Base-by-base conservation (phyloP, 2,329 filamentous ascomycete genomes). In the Myriangium duriaei region DNA sequence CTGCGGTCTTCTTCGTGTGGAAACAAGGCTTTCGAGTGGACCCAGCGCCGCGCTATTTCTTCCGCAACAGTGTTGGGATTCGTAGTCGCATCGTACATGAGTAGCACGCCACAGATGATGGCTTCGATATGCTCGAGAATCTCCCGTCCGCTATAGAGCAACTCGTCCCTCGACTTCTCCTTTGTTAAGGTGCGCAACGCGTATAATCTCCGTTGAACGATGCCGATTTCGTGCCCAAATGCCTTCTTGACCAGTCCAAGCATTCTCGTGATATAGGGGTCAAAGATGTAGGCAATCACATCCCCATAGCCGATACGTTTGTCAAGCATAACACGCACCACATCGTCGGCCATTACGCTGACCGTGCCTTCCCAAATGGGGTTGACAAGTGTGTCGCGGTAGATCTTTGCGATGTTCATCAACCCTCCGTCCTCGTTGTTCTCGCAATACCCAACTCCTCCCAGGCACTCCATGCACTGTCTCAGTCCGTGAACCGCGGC, bases 331-430 rank as follows among this genome's bases (percentile, higher is more conserved):
- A 67, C 61, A 0, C 67, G 54, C 17, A 69, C 56, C 4, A 67
- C 54, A 45, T 72, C 68, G 28, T 64, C 64, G 4, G 73, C 72
- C 39, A 85, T 63, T 4, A 85, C 76, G 48, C 82, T 78, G 0
- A 78, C 81, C 0, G 80, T 84, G 1, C 79, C 77, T 54, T 81
- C 78, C 76, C 77, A 81, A 34, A 84, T 82, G 11, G 71, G 67
- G 35, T 73, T 59, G 2, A 82, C 79, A 5, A 64, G 59, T 2
- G 68, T 72, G 47, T 84, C 79, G 5, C 81, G 69, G 48, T 75
- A 74, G 1, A 83, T 60, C 5, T 76, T 67, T 0, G 78, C 69
- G 3, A 84, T 59, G 49, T 84, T 85, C 41, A 81, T 61, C 7
- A 26, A 7, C 7, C 21, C 21, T 26, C 74, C 68, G 34, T 76